Evolutionary conservation across 2,329 filamentous ascomycete genomes (phyloP).

Genomic region (Bisporella sp.): DNA sequence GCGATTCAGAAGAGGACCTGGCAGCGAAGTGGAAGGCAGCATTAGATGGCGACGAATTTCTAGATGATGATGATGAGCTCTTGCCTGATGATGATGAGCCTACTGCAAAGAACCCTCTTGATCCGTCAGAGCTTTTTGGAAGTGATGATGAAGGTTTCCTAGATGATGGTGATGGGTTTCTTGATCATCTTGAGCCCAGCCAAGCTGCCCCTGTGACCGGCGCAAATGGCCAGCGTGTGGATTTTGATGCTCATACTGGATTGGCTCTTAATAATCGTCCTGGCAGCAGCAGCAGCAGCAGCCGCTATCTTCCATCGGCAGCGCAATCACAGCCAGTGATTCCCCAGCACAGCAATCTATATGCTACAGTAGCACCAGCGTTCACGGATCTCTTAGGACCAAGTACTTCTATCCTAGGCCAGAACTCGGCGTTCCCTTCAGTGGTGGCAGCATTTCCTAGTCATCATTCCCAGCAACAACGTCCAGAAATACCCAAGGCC

Average conservation of each 20-base stretch:
- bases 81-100: constrained; percentile 48
- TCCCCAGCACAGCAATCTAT: constrained; percentile 15
- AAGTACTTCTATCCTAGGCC: constrained; percentile 4
- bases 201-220: constrained; percentile 13
- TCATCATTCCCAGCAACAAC: constrained; percentile 23
- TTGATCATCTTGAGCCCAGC: constrained; percentile 17
- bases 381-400: constrained; percentile 24
- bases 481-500: constrained; percentile 46
- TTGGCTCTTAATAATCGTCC: constrained; percentile 8
- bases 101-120: constrained; percentile 41
- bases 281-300: constrained; percentile 14
- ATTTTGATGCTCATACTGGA: constrained; percentile 12
- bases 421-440: constrained; percentile 16
- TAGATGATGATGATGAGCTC: constrained; percentile 49
- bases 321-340: constrained; percentile 5
- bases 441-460: constrained; percentile 14
- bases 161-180: constrained; percentile 41
- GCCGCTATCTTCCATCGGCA: constrained; percentile 23
- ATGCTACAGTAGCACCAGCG: constrained; percentile 22
- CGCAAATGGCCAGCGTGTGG: constrained; percentile 26
- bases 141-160: constrained; percentile 85
- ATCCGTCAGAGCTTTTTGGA: constrained; percentile 61
- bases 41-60: constrained; percentile 64
- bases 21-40: constrained; percentile 80
- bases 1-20: constrained; percentile 46